Base-by-base conservation (phyloP, 108 stramenopile genomes). In the Fragilariopsis cylindrus region DNA sequence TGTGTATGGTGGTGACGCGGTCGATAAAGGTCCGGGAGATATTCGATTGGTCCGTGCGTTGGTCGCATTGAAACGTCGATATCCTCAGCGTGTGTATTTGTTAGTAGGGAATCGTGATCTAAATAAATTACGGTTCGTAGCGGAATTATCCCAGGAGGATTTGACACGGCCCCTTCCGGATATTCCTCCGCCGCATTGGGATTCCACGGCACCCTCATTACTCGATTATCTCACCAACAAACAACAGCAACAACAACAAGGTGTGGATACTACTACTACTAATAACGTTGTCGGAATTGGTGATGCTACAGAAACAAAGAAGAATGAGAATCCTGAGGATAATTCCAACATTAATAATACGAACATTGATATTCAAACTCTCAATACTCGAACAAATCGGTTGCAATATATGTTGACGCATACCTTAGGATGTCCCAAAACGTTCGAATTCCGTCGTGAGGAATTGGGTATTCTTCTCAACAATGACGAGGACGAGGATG, bases 91-190 rank as follows among this genome's bases (percentile, higher is more conserved):
- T 9, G 92, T 90, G n/a, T 77, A 76, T 69, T 64, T 92, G 48
- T 60, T 92, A 62, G 84, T 90, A 15, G 92, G 92, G 2, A 92
- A 92, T 74, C 79, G 92, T 52, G 92, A 92, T 86, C 69, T 92
- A 60, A 92, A 90, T 76, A 92, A 92, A 54, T 41, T 92, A 16
- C 83, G 88, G 72, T 83, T 85, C 47, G 65, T 71, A 3, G 81
- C 85, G 4, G 88, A 90, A 69, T 69, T 90, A 5, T 72, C 74
- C 6, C 67, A 79, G 11, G 70, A 58, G 0, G 86, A 87, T 66
- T 76, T 85, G 81, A 50, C 54, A 47, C 58, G 84, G 39, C 60
- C 65, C 4, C 45, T 84, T 7, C 58, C 76, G 3, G 71, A 65
- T 19, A 86, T 84, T 52, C 65, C 70, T n/a, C 56, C 71, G n/a